Base-by-base conservation (phyloP, 2,329 filamentous ascomycete genomes). In the Exophiala spinifera region DNA sequence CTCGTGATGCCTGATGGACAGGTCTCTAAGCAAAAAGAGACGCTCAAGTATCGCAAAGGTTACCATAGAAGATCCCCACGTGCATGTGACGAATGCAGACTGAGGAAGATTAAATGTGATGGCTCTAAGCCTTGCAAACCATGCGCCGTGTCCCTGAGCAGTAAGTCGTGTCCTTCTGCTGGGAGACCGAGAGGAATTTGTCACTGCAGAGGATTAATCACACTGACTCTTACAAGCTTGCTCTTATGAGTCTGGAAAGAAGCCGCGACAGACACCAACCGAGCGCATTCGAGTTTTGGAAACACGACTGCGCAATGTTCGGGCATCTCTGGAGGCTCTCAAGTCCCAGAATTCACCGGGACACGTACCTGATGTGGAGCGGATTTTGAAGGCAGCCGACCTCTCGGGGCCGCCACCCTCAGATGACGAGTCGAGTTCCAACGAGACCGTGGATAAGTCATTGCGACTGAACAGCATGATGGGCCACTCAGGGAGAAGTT, bases 31-130 rank as follows among this genome's bases (percentile, higher is more conserved):
- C n/a, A 20, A 15, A 44, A 44, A 21, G 42, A 53, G 21, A 19
- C 45, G 19, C 15, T 17, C 44, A 43, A 44, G 25, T 23, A 46
- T 33, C 51, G 52, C 20, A 61, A 61, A 31, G 49, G 51, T 3
- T 59, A 61, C 46, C 59, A 61, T 42, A 46, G 45, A 23, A 47
- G 60, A 21, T 55, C 53, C 8, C 53, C 55, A 10, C 49, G 57
- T 20, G 60, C 60, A 5, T 62, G 60, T 39, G 60, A 60, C 45
- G 60, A 62, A 46, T 62, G 60, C 44, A 51, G 59, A 3, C 42
- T 62, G 15, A 40, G 60, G 15, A 62, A 62, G 49, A 55, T 56
- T 25, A 62, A 62, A 25, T 62, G 60, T 34, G 58, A 61, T 39
- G 60, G 60, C 25, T 31, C n/a, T 13, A 52, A 55, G 20, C 60